phyloP scores from a whole-genome alignment of 1,139 yeast genomes.

The Zhuliangozyma parablackwelliae region DNA sequence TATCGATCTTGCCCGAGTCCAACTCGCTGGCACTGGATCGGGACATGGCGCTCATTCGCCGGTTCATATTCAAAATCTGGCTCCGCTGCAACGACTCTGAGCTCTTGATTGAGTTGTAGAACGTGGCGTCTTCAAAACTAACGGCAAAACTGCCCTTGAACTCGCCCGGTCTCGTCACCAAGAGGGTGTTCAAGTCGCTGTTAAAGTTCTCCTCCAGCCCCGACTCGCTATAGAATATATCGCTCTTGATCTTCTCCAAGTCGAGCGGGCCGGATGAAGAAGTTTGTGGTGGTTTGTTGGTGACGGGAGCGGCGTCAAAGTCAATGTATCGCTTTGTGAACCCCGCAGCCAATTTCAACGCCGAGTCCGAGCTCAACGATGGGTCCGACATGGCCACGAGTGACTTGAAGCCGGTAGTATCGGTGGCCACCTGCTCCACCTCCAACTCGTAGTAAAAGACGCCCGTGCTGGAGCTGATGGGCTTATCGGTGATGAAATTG shows the following conservation, averaged over 20 bases:
- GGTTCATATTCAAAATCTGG: slow-evolving; percentile 32
- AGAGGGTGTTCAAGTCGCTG: slow-evolving; percentile 16
- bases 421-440: slow-evolving; percentile 27
- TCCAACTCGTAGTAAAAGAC: slow-evolving; percentile 37
- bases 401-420: slow-evolving; percentile 28
- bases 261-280: slow-evolving; percentile 16
- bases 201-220: slow-evolving; percentile 9
- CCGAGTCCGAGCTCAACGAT: slow-evolving; percentile 29
- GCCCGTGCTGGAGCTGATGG: slow-evolving; percentile 28
- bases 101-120: slow-evolving; percentile 35
- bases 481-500: slow-evolving; percentile 35
- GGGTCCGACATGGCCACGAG: slow-evolving; percentile 32
- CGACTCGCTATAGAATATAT: slow-evolving; percentile 17
- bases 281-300: not conserved
- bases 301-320: slow-evolving; percentile 13
- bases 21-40: slow-evolving; percentile 24
- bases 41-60: slow-evolving; percentile 33
- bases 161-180: slow-evolving; percentile 34
- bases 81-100: slow-evolving; percentile 29
- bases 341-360: slow-evolving; percentile 35
- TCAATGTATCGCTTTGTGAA: slow-evolving; percentile 27
- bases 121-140: slow-evolving; percentile 38
- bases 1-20: slow-evolving; percentile 32
- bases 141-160: slow-evolving; percentile 41
- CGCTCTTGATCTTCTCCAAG: slow-evolving; percentile 27